These are phyloP conservation scores for Arctium minus DNA, from an alignment of 129 eudicot species.

Conservation along the genomic window DNA sequence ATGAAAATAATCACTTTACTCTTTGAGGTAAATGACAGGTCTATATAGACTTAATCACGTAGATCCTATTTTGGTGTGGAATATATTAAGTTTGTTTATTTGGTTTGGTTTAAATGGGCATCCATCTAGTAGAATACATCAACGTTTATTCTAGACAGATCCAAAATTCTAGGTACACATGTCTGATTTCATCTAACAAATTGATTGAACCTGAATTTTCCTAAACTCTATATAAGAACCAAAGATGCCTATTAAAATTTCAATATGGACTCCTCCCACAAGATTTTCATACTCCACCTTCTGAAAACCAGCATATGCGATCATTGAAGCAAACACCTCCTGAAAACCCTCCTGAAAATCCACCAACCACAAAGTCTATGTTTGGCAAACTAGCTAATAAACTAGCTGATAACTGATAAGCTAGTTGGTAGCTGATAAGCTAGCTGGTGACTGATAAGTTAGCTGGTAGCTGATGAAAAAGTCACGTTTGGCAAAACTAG, in stretches of 20 bases:
- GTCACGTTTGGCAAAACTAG: too few relatives aligned
- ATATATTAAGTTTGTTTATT: too few relatives aligned
- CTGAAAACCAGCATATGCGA: slow-evolving; percentile 87
- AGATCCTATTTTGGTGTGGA: not conserved
- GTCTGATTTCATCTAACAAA: not conserved
- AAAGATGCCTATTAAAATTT: slow-evolving; percentile 39
- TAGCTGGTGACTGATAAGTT: too few relatives aligned
- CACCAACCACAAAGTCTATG: too few relatives aligned
- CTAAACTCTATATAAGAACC: not conserved
- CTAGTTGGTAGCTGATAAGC: too few relatives aligned
- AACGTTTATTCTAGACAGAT: not conserved
- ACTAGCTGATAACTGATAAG: too few relatives aligned
- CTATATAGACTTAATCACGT: not conserved
- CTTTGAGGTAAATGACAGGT: too few relatives aligned
- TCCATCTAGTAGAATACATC: not conserved
- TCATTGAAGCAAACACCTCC: slow-evolving; percentile 86
- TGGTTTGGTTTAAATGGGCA: not conserved
- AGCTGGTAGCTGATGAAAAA: too few relatives aligned
- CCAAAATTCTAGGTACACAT: not conserved
- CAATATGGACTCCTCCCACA: slow-evolving; percentile 89
- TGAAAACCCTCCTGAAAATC: too few relatives aligned
- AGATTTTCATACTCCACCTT: slow-evolving; percentile 94
- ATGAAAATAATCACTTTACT: too few relatives aligned
- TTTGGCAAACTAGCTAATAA: too few relatives aligned
- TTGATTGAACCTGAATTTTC: slow-evolving; percentile 4